phyloP scores from a whole-genome alignment of 169 alveolate genomes.

The Plasmodium malariae region DNA sequence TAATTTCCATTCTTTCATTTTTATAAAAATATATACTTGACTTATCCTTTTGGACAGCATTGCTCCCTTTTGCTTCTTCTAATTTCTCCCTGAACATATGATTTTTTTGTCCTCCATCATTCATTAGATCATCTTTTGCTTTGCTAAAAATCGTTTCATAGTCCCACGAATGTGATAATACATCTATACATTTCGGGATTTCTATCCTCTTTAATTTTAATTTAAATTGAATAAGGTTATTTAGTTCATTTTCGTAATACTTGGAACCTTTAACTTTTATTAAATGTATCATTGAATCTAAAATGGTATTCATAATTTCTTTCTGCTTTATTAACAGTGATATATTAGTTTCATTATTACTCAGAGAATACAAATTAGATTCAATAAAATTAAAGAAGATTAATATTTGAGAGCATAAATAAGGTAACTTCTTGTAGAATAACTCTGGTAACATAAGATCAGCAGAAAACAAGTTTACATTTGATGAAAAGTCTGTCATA shows the following conservation, averaged over 20 bases:
- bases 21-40: neutral
- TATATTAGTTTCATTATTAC: constrained; percentile 34
- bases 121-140: constrained; percentile 6
- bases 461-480: neutral
- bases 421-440: constrained; percentile 44
- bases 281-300: constrained; percentile 36
- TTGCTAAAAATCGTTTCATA: constrained; percentile 44
- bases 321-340: constrained; percentile 42
- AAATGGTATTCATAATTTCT: constrained; percentile 46
- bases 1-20: neutral
- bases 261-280: constrained; percentile 8
- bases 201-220: constrained; percentile 21
- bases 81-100: neutral
- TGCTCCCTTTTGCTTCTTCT: neutral
- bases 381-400: constrained; percentile 57
- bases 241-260: constrained; percentile 19
- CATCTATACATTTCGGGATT: constrained; percentile 1
- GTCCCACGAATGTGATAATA: neutral
- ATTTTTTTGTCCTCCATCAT: neutral
- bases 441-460: constrained; percentile 45
- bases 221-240: constrained; percentile 24
- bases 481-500: constrained; percentile 20
- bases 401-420: constrained; percentile 34
- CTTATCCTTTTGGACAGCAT: neutral
- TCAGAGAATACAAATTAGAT: constrained; percentile 22